A percentile compares a stretch with the other conserved stretches of the same genome.
Evolutionary conservation across 495 filamentous ascomycete genomes (phyloP).

Genomic region (Letharia lupina): DNA sequence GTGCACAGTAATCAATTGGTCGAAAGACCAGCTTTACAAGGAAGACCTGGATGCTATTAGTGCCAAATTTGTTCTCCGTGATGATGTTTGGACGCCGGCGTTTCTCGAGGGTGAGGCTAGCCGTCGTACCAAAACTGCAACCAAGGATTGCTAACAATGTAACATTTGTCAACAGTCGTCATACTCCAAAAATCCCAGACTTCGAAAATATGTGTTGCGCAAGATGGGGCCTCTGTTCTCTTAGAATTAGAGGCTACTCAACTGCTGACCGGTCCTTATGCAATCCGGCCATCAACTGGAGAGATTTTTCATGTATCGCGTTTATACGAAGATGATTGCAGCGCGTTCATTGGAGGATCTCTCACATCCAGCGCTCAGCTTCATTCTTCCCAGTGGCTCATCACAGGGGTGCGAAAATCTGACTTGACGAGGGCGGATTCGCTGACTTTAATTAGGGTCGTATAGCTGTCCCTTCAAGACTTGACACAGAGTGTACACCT

Average conservation of each 20-base stretch:
- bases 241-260: conserved; percentile 2
- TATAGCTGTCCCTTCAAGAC: conserved; percentile 39
- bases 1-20: conserved; percentile 11
- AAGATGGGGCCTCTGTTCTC: not conserved
- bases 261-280: conserved; percentile 13
- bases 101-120: conserved; percentile 16
- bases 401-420: not conserved
- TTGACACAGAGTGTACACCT: conserved; percentile 31
- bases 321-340: conserved; percentile 10
- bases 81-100: conserved; percentile 15
- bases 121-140: conserved; percentile 1
- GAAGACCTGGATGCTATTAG: conserved; percentile 5
- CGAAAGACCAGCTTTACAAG: conserved; percentile 9
- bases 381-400: conserved; percentile 12
- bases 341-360: conserved; percentile 15
- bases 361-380: conserved; percentile 4
- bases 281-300: conserved; percentile 14
- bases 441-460: conserved; percentile 9
- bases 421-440: not conserved
- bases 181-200: conserved; percentile 10
- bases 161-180: conserved; percentile 8
- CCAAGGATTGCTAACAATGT: not conserved
- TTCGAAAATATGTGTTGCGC: conserved; percentile 7
- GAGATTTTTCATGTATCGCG: conserved; percentile 12
- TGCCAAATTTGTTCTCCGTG: conserved; percentile 4